Conservation (phyloP, 768 basidiomycete genomes). For the Boletales sp. region DNA sequence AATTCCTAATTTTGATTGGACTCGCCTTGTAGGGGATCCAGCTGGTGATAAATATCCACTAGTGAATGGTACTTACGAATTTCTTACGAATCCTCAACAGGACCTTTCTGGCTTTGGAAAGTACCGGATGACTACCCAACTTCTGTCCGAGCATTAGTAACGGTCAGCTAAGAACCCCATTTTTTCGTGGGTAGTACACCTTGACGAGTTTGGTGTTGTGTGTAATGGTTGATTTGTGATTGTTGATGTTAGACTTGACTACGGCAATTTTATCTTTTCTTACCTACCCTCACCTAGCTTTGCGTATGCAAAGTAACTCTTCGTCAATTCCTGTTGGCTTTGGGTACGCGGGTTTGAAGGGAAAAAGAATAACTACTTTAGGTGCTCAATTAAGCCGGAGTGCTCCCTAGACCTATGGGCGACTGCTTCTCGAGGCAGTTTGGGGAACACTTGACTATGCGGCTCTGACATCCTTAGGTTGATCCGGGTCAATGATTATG, state of each 20-base stretch:
- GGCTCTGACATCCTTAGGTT: slow-evolving; percentile 47
- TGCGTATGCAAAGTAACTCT: slow-evolving; percentile 52
- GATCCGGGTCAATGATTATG: background rate
- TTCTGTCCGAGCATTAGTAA: slow-evolving; percentile 29
- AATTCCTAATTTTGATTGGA: background rate
- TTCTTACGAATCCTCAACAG: slow-evolving; percentile 29
- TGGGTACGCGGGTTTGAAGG: slow-evolving; percentile 52
- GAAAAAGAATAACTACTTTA: slow-evolving; percentile 32
- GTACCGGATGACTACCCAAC: slow-evolving; percentile 38
- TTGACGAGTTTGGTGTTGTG: too few relatives aligned
- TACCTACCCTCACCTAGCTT: slow-evolving; percentile 23
- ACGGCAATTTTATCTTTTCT: background rate
- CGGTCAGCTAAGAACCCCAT: background rate
- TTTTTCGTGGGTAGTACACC: too few relatives aligned
- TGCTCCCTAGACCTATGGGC: slow-evolving; percentile 43
- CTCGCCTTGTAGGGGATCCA: slow-evolving; percentile 50
- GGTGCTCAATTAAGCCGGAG: slow-evolving; percentile 84
- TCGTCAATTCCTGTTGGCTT: slow-evolving; percentile 37
- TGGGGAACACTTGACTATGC: slow-evolving; percentile 74
- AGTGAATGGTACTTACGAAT: background rate
- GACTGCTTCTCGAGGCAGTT: slow-evolving; percentile 36
- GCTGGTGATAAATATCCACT: slow-evolving; percentile 44
- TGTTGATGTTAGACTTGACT: too few relatives aligned
- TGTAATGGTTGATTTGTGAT: too few relatives aligned
- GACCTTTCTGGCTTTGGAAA: slow-evolving; percentile 75